phyloP scores from a whole-genome alignment of 2,329 filamentous ascomycete genomes.

The Ilyonectria mors-panacis region DNA sequence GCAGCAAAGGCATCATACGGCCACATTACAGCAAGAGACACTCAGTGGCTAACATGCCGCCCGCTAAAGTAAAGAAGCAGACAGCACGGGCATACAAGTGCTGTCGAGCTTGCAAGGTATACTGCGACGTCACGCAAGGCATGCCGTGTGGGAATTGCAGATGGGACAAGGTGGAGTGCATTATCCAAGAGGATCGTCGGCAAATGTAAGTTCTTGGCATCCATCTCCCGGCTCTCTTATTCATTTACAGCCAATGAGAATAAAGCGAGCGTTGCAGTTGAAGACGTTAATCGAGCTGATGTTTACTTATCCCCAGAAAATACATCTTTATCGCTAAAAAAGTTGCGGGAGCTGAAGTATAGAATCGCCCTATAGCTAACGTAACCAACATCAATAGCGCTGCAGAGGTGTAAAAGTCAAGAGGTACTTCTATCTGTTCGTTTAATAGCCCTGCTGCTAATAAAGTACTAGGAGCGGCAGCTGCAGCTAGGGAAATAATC shows the following conservation, averaged over 20 bases:
- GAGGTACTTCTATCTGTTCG: background rate
- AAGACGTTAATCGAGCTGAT: background rate
- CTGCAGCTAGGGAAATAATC: background rate
- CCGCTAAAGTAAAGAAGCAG: background rate
- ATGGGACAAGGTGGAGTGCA: background rate
- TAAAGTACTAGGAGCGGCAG: background rate
- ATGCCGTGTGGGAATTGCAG: background rate
- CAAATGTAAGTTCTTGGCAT: background rate
- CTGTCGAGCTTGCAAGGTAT: background rate
- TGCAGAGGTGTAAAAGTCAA: background rate
- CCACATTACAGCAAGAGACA: background rate
- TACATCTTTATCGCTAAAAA: background rate
- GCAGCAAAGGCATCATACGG: background rate
- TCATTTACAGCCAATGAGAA: background rate
- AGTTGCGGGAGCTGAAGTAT: background rate
- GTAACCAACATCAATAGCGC: background rate
- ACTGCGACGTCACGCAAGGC: background rate
- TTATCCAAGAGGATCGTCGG: background rate
- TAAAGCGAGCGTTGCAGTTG: background rate
- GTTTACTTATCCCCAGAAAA: background rate
- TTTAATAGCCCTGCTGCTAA: background rate
- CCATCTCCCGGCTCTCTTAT: background rate
- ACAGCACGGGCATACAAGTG: background rate
- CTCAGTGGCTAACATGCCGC: background rate
- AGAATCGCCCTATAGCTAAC: background rate